A percentile compares a stretch with the other conserved stretches of the same genome.
phyloP scores from a whole-genome alignment of 2,329 filamentous ascomycete genomes.

The Podosphaera aphanis region DNA sequence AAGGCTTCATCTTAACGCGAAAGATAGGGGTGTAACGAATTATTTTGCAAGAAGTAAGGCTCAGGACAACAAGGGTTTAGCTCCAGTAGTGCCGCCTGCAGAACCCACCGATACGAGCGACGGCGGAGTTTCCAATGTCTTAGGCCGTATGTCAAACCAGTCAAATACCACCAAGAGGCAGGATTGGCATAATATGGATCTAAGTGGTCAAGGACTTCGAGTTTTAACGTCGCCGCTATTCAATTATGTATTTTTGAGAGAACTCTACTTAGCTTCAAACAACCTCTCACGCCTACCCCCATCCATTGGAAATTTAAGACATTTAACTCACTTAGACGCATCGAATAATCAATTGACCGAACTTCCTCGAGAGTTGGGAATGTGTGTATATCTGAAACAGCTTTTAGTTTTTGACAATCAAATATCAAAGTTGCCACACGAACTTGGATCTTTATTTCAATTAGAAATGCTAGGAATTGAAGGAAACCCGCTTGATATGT shows the following conservation, averaged over 20 bases:
- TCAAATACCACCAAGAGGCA: constrained; percentile 45
- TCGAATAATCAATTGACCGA: constrained; percentile 69
- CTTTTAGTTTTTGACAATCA: constrained; percentile 79
- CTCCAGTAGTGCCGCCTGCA: constrained; percentile 22
- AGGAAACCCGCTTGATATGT: constrained; percentile 62
- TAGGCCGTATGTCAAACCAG: constrained; percentile 36
- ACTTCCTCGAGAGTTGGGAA: constrained; percentile 77
- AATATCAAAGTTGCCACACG: constrained; percentile 57
- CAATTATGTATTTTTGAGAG: constrained; percentile 68
- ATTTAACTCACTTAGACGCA: constrained; percentile 61
- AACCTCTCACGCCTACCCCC: constrained; percentile 61
- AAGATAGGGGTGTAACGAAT: constrained; percentile 40
- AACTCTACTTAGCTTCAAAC: constrained; percentile 86
- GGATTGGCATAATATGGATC: constrained; percentile 81
- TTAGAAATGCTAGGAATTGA: constrained; percentile 79
- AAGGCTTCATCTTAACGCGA: constrained; percentile 42
- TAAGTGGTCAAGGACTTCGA: constrained; percentile 84
- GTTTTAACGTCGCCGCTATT: constrained; percentile 63
- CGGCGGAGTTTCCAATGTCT: constrained; percentile 27
- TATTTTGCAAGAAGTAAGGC: constrained; percentile 53
- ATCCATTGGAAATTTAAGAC: constrained; percentile 59
- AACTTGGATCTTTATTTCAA: constrained; percentile 72
- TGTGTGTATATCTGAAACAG: constrained; percentile 80
- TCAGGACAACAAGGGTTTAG: constrained; percentile 40
- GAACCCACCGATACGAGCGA: constrained; percentile 22